A percentile compares a stretch with the other conserved stretches of the same genome.
Evolutionary conservation across 1,139 yeast species (phyloP).

Genomic region (Suhomyces anneliseae): DNA sequence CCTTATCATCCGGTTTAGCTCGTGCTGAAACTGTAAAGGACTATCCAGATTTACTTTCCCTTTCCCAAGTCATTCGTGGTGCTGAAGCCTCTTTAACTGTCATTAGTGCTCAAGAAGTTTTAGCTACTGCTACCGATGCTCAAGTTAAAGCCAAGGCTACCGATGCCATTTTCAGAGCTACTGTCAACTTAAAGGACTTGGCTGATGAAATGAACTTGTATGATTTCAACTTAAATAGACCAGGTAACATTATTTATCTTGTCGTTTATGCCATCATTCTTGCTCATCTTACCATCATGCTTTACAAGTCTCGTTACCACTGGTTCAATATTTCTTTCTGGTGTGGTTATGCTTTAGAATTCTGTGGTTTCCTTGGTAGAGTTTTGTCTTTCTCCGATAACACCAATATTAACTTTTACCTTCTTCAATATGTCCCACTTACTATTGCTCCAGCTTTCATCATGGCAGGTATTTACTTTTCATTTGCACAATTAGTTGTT

Average conservation of each 20-base stretch:
- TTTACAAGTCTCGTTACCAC: slow-evolving; percentile 54
- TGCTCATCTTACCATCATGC: slow-evolving; percentile 24
- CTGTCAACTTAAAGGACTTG: slow-evolving; percentile 34
- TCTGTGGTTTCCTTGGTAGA: slow-evolving; percentile 72
- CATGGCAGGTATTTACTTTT: slow-evolving; percentile 83
- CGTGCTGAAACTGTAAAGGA: slow-evolving; percentile 13
- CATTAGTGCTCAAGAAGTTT: slow-evolving; percentile 32
- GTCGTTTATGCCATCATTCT: slow-evolving; percentile 27
- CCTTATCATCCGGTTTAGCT: slow-evolving; percentile 18
- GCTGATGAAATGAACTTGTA: slow-evolving; percentile 29
- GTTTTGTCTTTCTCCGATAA: slow-evolving; percentile 42
- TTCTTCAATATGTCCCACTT: slow-evolving; percentile 67
- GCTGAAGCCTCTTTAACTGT: slow-evolving; percentile 40
- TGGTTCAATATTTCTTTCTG: slow-evolving; percentile 71
- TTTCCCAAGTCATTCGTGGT: slow-evolving; percentile 32
- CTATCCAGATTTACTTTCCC: slow-evolving; percentile 12
- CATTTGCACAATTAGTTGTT: slow-evolving; percentile 71
- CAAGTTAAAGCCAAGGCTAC: slow-evolving; percentile 31
- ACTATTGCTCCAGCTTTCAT: slow-evolving; percentile 87
- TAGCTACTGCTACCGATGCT: slow-evolving; percentile 41
- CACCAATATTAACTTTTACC: slow-evolving; percentile 44
- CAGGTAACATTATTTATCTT: slow-evolving; percentile 35
- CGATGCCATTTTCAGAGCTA: slow-evolving; percentile 29
- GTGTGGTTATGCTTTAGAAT: slow-evolving; percentile 63
- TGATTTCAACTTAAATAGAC: slow-evolving; percentile 21